Conservation (phyloP, 371 early-diverging fungal genomes). For the Apophysomyces elegans region DNA sequence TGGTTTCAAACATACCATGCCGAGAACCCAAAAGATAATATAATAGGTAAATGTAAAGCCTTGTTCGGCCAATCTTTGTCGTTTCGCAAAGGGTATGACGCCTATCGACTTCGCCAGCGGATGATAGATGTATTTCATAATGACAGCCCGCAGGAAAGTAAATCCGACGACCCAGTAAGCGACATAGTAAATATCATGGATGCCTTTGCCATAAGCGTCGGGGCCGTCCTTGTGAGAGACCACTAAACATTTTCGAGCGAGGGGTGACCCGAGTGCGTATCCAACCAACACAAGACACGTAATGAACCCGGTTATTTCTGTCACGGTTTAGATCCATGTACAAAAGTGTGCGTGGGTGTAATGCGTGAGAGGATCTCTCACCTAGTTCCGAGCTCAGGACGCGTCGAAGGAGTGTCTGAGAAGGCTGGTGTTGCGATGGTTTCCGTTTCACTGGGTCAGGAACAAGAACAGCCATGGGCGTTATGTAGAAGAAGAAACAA, state of each 20-base stretch:
- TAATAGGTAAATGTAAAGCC: slow-evolving; percentile 55
- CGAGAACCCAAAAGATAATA: slow-evolving; percentile 54
- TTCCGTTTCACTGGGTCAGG: slow-evolving; percentile 3
- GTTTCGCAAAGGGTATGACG: slow-evolving; percentile 44
- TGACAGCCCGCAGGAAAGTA: slow-evolving; percentile 59
- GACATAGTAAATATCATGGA: slow-evolving; percentile 55
- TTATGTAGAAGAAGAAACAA: background rate
- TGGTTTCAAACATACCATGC: slow-evolving; percentile 38
- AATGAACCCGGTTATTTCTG: slow-evolving; percentile 8
- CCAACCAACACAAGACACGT: slow-evolving; percentile 5
- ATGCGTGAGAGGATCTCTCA: slow-evolving; percentile 10
- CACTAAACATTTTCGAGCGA: slow-evolving; percentile 21
- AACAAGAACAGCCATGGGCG: background rate
- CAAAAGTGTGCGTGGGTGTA: background rate
- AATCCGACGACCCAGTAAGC: slow-evolving; percentile 63
- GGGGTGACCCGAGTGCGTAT: slow-evolving; percentile 8
- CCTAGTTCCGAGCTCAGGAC: slow-evolving; percentile 5
- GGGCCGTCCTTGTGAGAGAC: slow-evolving; percentile 19
- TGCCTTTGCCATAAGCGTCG: slow-evolving; percentile 34
- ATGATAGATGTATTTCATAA: slow-evolving; percentile 58
- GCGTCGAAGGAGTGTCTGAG: background rate
- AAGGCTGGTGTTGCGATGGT: background rate
- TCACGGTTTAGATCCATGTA: background rate
- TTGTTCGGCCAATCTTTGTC: slow-evolving; percentile 65
- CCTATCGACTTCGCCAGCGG: slow-evolving; percentile 55